These are phyloP conservation scores for Floccularia luteovirens DNA, from an alignment of 768 basidiomycete genomes.

Conservation along the genomic window DNA sequence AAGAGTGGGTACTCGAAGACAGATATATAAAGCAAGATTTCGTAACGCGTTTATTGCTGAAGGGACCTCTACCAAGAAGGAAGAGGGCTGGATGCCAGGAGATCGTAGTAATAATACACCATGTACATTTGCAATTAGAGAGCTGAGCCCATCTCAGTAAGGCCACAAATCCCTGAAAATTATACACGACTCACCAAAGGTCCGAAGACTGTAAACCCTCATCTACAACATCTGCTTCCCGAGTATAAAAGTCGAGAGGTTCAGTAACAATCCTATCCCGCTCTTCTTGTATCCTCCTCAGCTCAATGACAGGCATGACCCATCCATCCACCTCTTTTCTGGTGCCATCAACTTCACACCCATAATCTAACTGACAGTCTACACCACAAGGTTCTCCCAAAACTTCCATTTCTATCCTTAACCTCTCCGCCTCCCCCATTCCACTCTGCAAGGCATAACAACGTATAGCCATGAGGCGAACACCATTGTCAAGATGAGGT, in stretches of 20 bases:
- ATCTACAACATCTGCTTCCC: constrained; percentile 22
- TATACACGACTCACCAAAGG: constrained; percentile 48
- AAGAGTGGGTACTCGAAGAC: constrained; percentile 69
- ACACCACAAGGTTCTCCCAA: constrained; percentile 52
- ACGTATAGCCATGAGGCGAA: constrained; percentile 63
- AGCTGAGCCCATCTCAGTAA: too few species aligned
- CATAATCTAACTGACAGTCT: constrained; percentile 59
- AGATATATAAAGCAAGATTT: constrained; percentile 54
- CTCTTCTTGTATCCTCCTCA: constrained; percentile 44
- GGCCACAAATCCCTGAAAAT: too few species aligned
- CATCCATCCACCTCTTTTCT: constrained; percentile 60
- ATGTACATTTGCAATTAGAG: constrained; percentile 51
- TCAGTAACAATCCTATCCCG: constrained; percentile 37
- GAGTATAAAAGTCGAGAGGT: constrained; percentile 36
- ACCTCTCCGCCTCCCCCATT: constrained; percentile 73
- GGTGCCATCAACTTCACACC: constrained; percentile 37
- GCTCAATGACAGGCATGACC: constrained; percentile 71
- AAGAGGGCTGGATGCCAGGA: constrained; percentile 14
- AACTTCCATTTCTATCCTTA: constrained; percentile 50
- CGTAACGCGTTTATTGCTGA: constrained; percentile 54
- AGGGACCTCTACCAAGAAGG: constrained; percentile 53
- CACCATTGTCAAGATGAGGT: constrained; percentile 44
- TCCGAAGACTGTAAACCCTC: constrained; percentile 34
- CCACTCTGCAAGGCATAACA: constrained; percentile 73
- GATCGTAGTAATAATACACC: constrained; percentile 60